These are phyloP conservation scores for Sarocladium oryzae DNA, from an alignment of 2,329 filamentous ascomycete species.

Conservation along the genomic window DNA sequence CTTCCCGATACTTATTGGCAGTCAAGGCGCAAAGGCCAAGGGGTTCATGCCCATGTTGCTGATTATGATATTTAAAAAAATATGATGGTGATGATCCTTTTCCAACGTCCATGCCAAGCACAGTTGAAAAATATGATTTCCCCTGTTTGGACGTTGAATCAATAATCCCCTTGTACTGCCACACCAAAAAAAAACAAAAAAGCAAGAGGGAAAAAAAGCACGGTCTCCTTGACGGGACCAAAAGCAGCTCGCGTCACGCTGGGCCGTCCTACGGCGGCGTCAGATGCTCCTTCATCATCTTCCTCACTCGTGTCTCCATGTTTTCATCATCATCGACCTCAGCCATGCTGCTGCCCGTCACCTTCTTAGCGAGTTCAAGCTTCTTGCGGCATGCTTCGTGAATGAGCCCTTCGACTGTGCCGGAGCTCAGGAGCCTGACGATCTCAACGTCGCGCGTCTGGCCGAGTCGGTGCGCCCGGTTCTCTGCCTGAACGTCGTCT, in stretches of 20 bases:
- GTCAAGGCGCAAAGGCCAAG: too few species aligned
- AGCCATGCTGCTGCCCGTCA: conserved; percentile 35
- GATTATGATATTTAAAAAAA: too few species aligned
- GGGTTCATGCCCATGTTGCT: too few species aligned
- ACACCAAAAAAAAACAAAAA: too few species aligned
- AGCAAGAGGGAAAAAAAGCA: too few species aligned
- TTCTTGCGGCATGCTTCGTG: conserved; percentile 89
- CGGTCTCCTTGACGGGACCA: too few species aligned
- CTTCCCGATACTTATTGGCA: too few species aligned
- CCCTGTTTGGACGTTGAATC: too few species aligned
- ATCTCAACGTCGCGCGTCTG: conserved; percentile 90
- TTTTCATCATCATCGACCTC: conserved; percentile 25
- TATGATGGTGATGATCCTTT: too few species aligned
- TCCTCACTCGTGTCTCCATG: conserved; percentile 37
- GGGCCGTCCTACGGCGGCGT: conserved; percentile 29
- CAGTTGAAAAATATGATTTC: too few species aligned
- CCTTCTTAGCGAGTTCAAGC: conserved; percentile 70
- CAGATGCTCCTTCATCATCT: conserved; percentile 35
- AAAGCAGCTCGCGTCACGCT: neutral
- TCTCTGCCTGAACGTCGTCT: conserved; percentile 97
- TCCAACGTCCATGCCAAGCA: too few species aligned
- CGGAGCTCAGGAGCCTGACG: conserved; percentile 70
- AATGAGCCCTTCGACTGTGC: conserved; percentile 89
- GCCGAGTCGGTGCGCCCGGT: conserved; percentile 89
- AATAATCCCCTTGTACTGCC: too few species aligned